Conservation (phyloP, 2,329 filamentous ascomycete species). For the Monascus ruber region DNA sequence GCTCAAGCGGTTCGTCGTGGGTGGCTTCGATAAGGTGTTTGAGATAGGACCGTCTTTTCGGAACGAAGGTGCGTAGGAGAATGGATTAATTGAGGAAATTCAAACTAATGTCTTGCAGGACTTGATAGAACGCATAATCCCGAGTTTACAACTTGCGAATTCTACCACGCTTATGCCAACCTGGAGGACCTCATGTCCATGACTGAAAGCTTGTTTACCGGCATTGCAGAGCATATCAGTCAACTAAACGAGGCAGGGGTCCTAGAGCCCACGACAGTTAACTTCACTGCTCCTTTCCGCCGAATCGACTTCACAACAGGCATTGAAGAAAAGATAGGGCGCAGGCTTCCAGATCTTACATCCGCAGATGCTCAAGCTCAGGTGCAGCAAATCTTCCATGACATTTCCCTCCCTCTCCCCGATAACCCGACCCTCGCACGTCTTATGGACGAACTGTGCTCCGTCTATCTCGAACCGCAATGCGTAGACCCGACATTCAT, state of each 20-base stretch:
- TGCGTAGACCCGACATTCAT: slow-evolving; percentile 72
- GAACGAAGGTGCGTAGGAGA: slow-evolving; percentile 58
- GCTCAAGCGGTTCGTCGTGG: slow-evolving; percentile 83
- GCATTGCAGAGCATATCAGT: slow-evolving; percentile 44
- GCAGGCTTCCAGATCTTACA: slow-evolving; percentile 53
- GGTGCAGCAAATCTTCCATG: slow-evolving; percentile 45
- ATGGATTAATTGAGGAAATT: too few species aligned
- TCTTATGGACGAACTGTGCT: slow-evolving; percentile 72
- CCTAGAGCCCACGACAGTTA: slow-evolving; percentile 38
- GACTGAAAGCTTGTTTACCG: slow-evolving; percentile 60
- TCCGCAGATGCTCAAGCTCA: slow-evolving; percentile 45
- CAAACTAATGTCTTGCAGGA: slow-evolving; percentile 21
- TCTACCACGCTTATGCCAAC: slow-evolving; percentile 78
- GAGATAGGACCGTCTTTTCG: slow-evolving; percentile 89
- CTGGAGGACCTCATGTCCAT: slow-evolving; percentile 61
- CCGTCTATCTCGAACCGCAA: slow-evolving; percentile 64
- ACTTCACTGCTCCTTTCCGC: slow-evolving; percentile 49
- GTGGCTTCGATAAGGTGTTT: slow-evolving; percentile 78
- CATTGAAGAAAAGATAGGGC: slow-evolving; percentile 57
- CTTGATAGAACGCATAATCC: slow-evolving; percentile 88
- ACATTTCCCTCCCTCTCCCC: slow-evolving; percentile 40
- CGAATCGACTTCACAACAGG: slow-evolving; percentile 72
- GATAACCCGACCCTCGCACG: slow-evolving; percentile 48
- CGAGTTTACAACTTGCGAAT: slow-evolving; percentile 95
- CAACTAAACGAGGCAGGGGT: slow-evolving; percentile 33